Evolutionary conservation across 2,329 filamentous ascomycete species (phyloP).

Genomic region (Talaromyces funiculosus): DNA sequence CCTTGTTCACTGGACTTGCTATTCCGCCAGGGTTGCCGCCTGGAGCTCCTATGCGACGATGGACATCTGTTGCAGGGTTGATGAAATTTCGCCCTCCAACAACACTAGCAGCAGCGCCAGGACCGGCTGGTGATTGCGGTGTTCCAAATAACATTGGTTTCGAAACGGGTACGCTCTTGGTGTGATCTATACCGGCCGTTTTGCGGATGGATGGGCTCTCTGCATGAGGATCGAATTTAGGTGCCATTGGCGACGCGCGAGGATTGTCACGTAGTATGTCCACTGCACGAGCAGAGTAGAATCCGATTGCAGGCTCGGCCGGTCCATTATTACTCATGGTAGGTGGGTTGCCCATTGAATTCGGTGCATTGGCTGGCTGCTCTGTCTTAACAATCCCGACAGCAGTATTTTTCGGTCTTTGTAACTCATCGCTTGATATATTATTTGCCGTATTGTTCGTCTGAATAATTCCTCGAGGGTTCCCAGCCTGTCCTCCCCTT

Average conservation of each 20-base stretch:
- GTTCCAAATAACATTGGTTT: slow-evolving; percentile 36
- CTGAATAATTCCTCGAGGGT: slow-evolving; percentile 1
- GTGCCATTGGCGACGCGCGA: slow-evolving; percentile 40
- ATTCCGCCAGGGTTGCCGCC: slow-evolving; percentile 18
- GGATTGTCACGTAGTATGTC: slow-evolving; percentile 51
- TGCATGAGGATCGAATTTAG: slow-evolving; percentile 65
- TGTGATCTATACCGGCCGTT: slow-evolving; percentile 81
- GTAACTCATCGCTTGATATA: slow-evolving; percentile 12
- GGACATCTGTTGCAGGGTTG: slow-evolving; percentile 31
- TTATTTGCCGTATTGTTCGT: slow-evolving; percentile 2
- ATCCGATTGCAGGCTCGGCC: slow-evolving; percentile 49
- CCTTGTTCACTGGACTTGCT: slow-evolving; percentile 30
- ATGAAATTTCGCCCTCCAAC: slow-evolving; percentile 27
- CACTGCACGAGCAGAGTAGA: slow-evolving; percentile 66
- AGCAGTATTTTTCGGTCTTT: neutral
- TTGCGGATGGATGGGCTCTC: slow-evolving; percentile 83
- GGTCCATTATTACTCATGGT: neutral
- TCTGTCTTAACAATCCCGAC: slow-evolving; percentile 8
- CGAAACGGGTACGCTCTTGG: slow-evolving; percentile 65
- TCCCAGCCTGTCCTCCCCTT: neutral
- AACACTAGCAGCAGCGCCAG: neutral
- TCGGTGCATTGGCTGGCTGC: slow-evolving; percentile 4
- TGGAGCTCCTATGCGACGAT: slow-evolving; percentile 33
- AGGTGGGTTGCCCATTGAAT: slow-evolving; percentile 19
- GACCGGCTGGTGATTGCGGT: slow-evolving; percentile 19